Conservation (phyloP, 2,329 filamentous ascomycete species). For the Microdochium bolleyi region DNA sequence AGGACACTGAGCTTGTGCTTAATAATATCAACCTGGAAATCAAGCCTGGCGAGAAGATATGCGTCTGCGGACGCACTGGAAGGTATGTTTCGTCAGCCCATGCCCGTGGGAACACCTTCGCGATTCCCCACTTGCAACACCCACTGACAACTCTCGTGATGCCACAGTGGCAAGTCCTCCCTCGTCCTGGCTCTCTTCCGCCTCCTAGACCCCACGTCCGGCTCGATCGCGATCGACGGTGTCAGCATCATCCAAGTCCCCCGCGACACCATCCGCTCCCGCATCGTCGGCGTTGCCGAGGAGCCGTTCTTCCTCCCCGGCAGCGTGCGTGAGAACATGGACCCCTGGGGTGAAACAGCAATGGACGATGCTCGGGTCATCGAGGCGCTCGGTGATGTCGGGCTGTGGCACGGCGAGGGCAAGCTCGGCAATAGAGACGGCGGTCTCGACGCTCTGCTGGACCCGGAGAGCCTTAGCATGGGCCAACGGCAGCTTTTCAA, state of each 20-base stretch:
- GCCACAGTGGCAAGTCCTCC: conserved; percentile 6
- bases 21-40: conserved; percentile 2
- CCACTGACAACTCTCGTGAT: not conserved
- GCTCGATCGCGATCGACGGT: conserved; percentile 7
- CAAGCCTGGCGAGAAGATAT: conserved; percentile 5
- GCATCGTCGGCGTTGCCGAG: conserved; percentile 9
- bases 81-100: conserved; percentile 1
- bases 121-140: no score
- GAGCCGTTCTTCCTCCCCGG: conserved; percentile 10
- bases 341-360: conserved; percentile 5
- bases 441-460: not conserved
- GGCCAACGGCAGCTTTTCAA: not conserved
- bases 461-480: not conserved
- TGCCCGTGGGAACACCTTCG: no score
- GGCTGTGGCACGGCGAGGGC: conserved; percentile 8
- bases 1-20: conserved; percentile 1
- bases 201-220: conserved; percentile 6
- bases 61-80: conserved; percentile 8
- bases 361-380: conserved; percentile 1
- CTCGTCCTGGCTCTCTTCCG: conserved; percentile 6
- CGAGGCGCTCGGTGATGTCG: conserved; percentile 5
- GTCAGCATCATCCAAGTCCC: conserved; percentile 4
- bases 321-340: conserved; percentile 8
- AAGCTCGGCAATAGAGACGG: not conserved
- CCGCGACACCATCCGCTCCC: conserved; percentile 3